These are phyloP conservation scores for Triangularia verruculosa DNA, from an alignment of 2,329 filamentous ascomycete genomes.

Conservation along the genomic window DNA sequence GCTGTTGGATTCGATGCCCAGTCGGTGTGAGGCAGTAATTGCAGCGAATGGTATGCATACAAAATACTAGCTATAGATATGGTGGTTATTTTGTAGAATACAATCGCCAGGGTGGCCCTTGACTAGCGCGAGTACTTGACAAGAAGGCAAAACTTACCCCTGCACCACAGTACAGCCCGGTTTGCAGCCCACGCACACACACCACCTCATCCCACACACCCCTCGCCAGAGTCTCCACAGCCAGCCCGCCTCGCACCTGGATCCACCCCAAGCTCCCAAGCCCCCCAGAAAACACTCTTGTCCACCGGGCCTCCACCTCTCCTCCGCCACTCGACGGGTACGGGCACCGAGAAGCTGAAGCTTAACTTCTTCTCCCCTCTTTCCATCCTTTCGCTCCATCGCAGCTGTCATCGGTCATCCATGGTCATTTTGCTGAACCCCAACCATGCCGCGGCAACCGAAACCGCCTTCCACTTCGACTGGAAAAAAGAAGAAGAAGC, in stretches of 20 bases:
- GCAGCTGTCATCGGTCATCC: not conserved
- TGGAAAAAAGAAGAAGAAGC: not conserved
- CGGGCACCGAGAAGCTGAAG: slow-evolving; percentile 23
- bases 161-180: not conserved
- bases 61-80: not conserved
- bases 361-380: slow-evolving; percentile 14
- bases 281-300: not conserved
- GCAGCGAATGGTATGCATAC: not conserved
- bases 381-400: not conserved
- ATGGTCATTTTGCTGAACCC: slow-evolving; percentile 11
- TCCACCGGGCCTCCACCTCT: slow-evolving; percentile 7
- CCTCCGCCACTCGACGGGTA: slow-evolving; percentile 24
- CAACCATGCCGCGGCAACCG: slow-evolving; percentile 22
- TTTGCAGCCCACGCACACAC: not conserved
- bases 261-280: not conserved
- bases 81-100: not conserved
- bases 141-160: too few species aligned
- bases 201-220: not conserved
- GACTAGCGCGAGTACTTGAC: too few species aligned
- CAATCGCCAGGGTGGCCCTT: too few species aligned
- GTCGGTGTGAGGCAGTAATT: not conserved
- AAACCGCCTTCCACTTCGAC: slow-evolving; percentile 9
- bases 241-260: not conserved
- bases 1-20: not conserved
- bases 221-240: not conserved